Evolutionary conservation across 2,329 filamentous ascomycete genomes (phyloP).

Genomic region (Ophiostoma novo-ulmi): DNA sequence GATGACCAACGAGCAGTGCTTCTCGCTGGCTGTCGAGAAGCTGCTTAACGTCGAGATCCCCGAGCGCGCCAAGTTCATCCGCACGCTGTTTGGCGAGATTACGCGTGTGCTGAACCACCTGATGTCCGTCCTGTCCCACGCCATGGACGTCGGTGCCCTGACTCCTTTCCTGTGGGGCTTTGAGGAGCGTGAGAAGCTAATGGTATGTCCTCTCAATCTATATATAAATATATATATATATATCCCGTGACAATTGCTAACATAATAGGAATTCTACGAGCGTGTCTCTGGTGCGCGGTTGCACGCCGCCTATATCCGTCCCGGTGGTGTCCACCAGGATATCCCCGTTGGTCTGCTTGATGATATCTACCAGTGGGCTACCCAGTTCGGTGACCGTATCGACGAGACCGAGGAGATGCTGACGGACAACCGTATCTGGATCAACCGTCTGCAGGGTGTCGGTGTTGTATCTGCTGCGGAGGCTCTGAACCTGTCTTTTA

Average conservation of each 20-base stretch:
- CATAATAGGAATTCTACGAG: conserved; percentile 92
- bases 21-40: conserved; percentile 93
- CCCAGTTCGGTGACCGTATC: conserved; percentile 95
- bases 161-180: conserved; percentile 99
- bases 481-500: conserved; percentile 95
- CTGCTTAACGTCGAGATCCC: conserved; percentile 95
- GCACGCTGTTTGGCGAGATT: conserved; percentile 91
- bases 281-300: conserved; percentile 96
- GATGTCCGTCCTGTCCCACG: conserved; percentile 95
- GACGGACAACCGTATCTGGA: conserved; percentile 99
- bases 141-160: conserved; percentile 97
- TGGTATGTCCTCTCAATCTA: conserved; percentile 57
- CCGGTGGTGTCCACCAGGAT: conserved; percentile 94
- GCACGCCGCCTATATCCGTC: conserved; percentile 93
- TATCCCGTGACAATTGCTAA: not conserved
- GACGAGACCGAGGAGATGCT: conserved; percentile 98
- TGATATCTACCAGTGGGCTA: conserved; percentile 99
- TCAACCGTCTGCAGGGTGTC: conserved; percentile 81
- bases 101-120: conserved; percentile 93
- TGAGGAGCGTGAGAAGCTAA: conserved; percentile 98
- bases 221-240: too few species aligned
- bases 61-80: conserved; percentile 91
- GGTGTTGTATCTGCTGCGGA: conserved; percentile 88
- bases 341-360: conserved; percentile 89
- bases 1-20: conserved; percentile 99